Evolutionary conservation across 2,329 filamentous ascomycete genomes (phyloP), one percentile per base, ranked within the genome.

Genomic region (Colletotrichum sp.): DNA sequence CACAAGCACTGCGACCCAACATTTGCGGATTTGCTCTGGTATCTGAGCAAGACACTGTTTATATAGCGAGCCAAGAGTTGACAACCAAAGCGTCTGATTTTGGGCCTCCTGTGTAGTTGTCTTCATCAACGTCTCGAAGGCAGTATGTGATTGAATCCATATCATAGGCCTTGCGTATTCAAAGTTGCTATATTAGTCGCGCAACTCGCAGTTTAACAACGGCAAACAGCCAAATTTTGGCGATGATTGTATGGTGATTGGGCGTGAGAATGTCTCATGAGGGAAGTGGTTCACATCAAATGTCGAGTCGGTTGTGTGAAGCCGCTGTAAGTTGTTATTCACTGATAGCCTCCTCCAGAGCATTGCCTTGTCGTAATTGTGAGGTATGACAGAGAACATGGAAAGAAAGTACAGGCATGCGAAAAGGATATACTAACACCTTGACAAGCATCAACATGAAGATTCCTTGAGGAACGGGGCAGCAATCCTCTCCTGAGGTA

Each of bases 361-460:
- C 1, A 49, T 49, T 49, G 1, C 1, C 4, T n/a, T 49, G 0
- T 49, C n/a, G 44, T 21, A 13, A 49, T 0, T 49, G n/a, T 6
- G 10, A 1, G 6, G 3, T 13, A 44, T 4, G 9, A n/a, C 39
- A 12, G 39, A n/a, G 9, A n/a, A 44, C 0, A 44, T 44, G 9
- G 18, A 44, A 44, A 44, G 9, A n/a, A n/a, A 44, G 18, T 6
- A 10, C 10, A 44, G 39, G 5, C 18, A 44, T 44, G 1, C 18
- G 39, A 44, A 44, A 3, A 1, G 1, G 39, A n/a, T n/a, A 2
- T 1, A n/a, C 18, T n/a, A 44, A n/a, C 5, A 6, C 18, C 8
- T n/a, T 9, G 18, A 6, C 16, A 44, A 44, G 5, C 5, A 44
- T 2, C 8, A 3, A 10, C 9, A 44, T 18, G 16, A 18, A 18